Conservation (phyloP, 345 rosid species). For the Eucalyptus curtisii region DNA sequence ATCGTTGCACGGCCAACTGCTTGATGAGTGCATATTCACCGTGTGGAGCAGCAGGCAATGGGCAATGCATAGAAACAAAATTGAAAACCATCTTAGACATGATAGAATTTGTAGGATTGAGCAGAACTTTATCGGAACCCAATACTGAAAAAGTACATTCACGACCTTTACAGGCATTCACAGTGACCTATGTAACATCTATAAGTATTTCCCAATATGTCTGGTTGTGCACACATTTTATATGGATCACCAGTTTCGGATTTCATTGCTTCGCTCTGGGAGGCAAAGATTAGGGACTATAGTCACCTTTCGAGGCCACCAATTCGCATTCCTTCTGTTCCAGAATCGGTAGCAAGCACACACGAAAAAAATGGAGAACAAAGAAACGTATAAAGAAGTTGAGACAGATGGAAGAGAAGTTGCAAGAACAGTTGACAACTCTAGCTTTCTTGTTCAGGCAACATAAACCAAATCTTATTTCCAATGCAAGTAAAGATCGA, state of each 20-base stretch:
- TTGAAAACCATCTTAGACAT: background rate
- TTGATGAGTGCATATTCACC: background rate
- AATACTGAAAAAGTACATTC: background rate
- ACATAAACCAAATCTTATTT: background rate
- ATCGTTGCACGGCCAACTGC: background rate
- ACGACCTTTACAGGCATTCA: background rate
- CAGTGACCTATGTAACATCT: background rate
- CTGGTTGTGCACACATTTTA: background rate
- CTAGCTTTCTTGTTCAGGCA: background rate
- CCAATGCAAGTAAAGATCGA: background rate
- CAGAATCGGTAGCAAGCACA: background rate
- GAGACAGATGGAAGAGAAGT: background rate
- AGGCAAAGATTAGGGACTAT: constrained; percentile 56
- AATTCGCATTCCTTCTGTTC: constrained; percentile 33
- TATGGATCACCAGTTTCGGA: constrained; percentile 38
- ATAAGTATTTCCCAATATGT: background rate
- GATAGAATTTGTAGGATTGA: background rate
- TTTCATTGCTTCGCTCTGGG: constrained; percentile 77
- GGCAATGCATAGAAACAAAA: background rate
- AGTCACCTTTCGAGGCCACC: constrained; percentile 60
- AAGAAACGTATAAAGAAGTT: background rate
- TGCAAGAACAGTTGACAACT: background rate
- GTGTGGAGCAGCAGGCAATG: background rate
- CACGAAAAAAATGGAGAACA: background rate
- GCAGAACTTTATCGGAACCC: background rate